phyloP scores from a whole-genome alignment of 768 basidiomycete genomes.

The Neoboletus brunneissimus region DNA sequence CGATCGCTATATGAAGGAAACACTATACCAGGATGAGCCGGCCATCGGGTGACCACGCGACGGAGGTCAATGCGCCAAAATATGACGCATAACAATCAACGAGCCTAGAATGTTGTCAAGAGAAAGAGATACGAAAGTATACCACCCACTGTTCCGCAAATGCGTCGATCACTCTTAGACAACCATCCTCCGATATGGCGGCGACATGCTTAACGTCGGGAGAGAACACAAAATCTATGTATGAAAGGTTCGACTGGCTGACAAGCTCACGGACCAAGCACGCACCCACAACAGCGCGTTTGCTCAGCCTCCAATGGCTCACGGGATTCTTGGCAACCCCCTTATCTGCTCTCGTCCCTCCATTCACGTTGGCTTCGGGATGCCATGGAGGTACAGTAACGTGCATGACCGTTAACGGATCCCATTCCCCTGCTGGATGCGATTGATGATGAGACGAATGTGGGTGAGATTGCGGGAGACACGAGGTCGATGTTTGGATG shows the following conservation, averaged over 20 bases:
- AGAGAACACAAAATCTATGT: slow-evolving; percentile 84
- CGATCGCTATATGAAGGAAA: not conserved
- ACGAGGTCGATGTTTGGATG: slow-evolving; percentile 25
- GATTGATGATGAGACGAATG: slow-evolving; percentile 26
- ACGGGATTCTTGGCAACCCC: slow-evolving; percentile 82
- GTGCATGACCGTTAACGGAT: slow-evolving; percentile 70
- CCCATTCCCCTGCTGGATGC: slow-evolving; percentile 54
- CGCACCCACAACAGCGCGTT: slow-evolving; percentile 69
- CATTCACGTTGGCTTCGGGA: slow-evolving; percentile 43
- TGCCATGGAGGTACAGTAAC: slow-evolving; percentile 89
- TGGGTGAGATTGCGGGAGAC: slow-evolving; percentile 27
- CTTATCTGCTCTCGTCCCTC: slow-evolving; percentile 50
- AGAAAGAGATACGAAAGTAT: not conserved
- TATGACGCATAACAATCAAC: slow-evolving; percentile 93
- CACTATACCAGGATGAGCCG: slow-evolving; percentile 76
- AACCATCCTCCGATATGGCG: slow-evolving; percentile 90
- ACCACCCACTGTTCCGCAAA: slow-evolving; percentile 73
- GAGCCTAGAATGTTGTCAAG: slow-evolving; percentile 48
- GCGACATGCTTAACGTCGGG: slow-evolving; percentile 91
- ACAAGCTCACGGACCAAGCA: slow-evolving; percentile 1
- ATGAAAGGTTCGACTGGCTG: slow-evolving; percentile 1
- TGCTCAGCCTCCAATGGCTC: slow-evolving; percentile 83
- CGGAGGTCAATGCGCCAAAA: slow-evolving; percentile 86
- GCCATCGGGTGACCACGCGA: slow-evolving; percentile 95
- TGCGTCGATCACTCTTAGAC: slow-evolving; percentile 85